Percentiles rank a stretch among this genome's conserved stretches.
phyloP scores from a whole-genome alignment of 78 protist species.

The Mantamonas sphyraenae region DNA sequence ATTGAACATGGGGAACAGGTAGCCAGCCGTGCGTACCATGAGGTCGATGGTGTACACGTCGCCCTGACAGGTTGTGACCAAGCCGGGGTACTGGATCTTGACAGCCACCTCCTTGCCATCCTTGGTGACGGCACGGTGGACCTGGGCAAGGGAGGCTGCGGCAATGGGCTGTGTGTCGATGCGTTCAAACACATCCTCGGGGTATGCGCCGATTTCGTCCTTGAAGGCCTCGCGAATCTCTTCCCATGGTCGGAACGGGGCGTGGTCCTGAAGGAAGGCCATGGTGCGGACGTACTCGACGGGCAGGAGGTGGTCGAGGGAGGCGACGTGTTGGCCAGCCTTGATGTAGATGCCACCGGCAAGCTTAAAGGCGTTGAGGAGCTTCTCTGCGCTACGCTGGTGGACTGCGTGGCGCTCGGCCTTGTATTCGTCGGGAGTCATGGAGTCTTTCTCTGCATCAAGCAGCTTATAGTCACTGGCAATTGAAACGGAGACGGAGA shows the following conservation, averaged over 20 bases:
- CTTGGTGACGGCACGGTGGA: conserved; percentile 11
- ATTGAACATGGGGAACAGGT: conserved; percentile 10
- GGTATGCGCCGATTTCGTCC: conserved; percentile 11
- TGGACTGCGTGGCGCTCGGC: neutral
- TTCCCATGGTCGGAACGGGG: neutral
- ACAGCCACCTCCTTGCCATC: conserved; percentile 25
- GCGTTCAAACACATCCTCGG: conserved; percentile 2
- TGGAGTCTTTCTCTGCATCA: neutral
- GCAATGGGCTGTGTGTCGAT: conserved; percentile 27
- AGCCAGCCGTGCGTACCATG: neutral
- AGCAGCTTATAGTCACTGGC: neutral
- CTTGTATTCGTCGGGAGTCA: neutral
- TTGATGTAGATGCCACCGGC: conserved; percentile 23
- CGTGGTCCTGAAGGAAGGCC: conserved; percentile 13
- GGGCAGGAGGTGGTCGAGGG: conserved; percentile 29
- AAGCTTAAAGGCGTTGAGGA: neutral
- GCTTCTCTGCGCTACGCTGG: neutral
- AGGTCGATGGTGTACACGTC: neutral
- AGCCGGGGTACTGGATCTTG: conserved; percentile 29
- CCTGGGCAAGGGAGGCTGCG: conserved; percentile 53
- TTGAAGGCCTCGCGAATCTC: neutral
- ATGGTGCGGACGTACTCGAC: conserved; percentile 5
- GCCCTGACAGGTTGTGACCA: neutral
- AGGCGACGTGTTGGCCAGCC: conserved; percentile 25
- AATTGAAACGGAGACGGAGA: too few species aligned